A percentile compares a stretch with the other conserved stretches of the same genome.
Evolutionary conservation across 768 basidiomycete species (phyloP).

Genomic region (Mycena maculata): DNA sequence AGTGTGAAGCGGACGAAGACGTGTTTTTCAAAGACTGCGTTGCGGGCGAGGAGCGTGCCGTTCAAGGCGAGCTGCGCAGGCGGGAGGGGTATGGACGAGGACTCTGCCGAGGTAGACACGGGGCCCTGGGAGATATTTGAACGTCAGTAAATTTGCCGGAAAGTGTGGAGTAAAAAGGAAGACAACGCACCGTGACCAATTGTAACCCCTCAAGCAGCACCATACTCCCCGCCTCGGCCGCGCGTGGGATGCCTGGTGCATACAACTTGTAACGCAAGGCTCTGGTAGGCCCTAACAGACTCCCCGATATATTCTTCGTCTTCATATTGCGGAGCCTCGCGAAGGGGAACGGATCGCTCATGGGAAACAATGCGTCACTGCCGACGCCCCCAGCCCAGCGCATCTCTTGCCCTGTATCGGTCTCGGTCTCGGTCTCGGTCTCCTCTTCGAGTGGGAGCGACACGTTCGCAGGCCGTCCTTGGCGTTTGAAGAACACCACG

Average conservation of each 20-base stretch:
- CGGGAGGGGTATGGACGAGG: background rate
- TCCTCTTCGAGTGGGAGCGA: slow-evolving; percentile 47
- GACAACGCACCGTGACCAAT: background rate
- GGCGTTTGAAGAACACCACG: slow-evolving; percentile 71
- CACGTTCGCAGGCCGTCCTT: slow-evolving; percentile 76
- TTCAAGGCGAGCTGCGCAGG: slow-evolving; percentile 53
- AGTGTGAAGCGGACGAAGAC: slow-evolving; percentile 91
- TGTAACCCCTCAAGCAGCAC: slow-evolving; percentile 28
- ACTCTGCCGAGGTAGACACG: slow-evolving; percentile 6
- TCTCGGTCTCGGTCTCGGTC: slow-evolving; percentile 58
- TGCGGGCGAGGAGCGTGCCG: slow-evolving; percentile 88
- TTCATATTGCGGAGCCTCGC: no score
- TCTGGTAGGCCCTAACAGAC: no score
- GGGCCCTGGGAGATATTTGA: slow-evolving; percentile 20
- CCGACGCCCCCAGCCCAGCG: background rate
- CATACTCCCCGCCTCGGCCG: slow-evolving; percentile 18
- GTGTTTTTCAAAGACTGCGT: slow-evolving; percentile 87
- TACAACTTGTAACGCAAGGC: background rate
- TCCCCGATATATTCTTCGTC: background rate
- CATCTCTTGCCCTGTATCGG: slow-evolving; percentile 34
- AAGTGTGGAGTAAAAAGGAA: no score
- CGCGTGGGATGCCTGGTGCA: slow-evolving; percentile 30
- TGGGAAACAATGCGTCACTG: background rate
- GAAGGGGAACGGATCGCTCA: slow-evolving; percentile 7
- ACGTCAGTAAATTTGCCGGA: no score